Percentiles rank a stretch among this genome's conserved stretches.
Evolutionary conservation across 257 asterid species (phyloP).

Genomic region (Linderniella brevidens): DNA sequence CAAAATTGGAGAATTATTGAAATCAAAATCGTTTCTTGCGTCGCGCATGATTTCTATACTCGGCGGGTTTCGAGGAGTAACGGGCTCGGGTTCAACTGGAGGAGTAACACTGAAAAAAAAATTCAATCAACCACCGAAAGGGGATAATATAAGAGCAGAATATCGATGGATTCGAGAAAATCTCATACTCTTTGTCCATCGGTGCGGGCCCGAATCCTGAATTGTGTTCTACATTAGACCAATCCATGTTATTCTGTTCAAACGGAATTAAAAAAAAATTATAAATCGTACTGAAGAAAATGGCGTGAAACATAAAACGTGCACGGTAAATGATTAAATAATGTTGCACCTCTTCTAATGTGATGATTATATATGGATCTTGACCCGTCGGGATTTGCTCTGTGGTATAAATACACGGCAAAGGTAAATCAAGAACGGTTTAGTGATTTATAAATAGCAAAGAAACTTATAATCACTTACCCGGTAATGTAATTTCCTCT

Average conservation of each 20-base stretch:
- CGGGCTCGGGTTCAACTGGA: slow-evolving; percentile 16
- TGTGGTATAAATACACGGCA: slow-evolving; percentile 16
- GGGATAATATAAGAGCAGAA: slow-evolving; percentile 1
- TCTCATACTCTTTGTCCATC: slow-evolving; percentile 58
- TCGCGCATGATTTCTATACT: slow-evolving; percentile 44
- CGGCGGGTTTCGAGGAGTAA: slow-evolving; percentile 10
- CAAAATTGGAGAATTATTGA: slow-evolving; percentile 24
- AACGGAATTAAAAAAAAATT: slow-evolving; percentile 6
- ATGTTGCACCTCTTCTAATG: slow-evolving; percentile 31
- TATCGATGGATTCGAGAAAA: neutral
- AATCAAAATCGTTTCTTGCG: slow-evolving; percentile 22
- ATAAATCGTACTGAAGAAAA: slow-evolving; percentile 1
- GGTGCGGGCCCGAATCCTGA: slow-evolving; percentile 24
- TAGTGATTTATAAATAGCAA: neutral
- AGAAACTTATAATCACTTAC: slow-evolving; percentile 16
- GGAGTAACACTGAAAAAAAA: slow-evolving; percentile 30
- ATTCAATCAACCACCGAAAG: slow-evolving; percentile 9
- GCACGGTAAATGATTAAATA: neutral
- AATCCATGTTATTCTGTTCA: slow-evolving; percentile 23
- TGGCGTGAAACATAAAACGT: too few species aligned
- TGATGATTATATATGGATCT: slow-evolving; percentile 40
- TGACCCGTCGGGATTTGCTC: slow-evolving; percentile 63
- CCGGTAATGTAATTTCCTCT: slow-evolving; percentile 63
- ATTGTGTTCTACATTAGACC: slow-evolving; percentile 16
- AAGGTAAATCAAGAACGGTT: neutral